A percentile compares a stretch with the other conserved stretches of the same genome.
phyloP scores from a whole-genome alignment of 192 early-diverging fungal species.

The Backusella luteola region DNA sequence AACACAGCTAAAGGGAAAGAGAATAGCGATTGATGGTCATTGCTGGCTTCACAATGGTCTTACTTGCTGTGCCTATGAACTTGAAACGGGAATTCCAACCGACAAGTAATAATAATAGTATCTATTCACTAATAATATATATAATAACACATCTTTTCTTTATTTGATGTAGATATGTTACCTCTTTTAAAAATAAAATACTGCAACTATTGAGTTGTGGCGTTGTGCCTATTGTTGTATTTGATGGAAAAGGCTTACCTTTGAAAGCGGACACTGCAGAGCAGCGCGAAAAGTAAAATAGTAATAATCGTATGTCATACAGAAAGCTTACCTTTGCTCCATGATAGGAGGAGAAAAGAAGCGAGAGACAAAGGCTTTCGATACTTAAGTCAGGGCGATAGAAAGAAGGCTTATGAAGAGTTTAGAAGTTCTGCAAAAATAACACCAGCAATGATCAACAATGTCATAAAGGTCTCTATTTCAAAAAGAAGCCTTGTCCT shows the following conservation, averaged over 20 bases:
- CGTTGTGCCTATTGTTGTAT: constrained; percentile 85
- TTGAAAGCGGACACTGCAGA: constrained; percentile 77
- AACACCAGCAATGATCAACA: neutral
- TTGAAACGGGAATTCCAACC: constrained; percentile 68
- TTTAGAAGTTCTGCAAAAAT: neutral
- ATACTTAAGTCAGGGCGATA: neutral
- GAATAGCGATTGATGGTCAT: constrained; percentile 90
- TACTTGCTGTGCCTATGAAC: constrained; percentile 80
- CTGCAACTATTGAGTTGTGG: constrained; percentile 68
- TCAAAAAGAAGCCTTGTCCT: neutral
- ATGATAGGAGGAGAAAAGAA: neutral
- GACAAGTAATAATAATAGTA: constrained; percentile 46
- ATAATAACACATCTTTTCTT: neutral
- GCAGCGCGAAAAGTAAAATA: constrained; percentile 55
- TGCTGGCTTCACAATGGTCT: constrained; percentile 94
- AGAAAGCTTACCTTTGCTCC: neutral
- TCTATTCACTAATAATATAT: neutral
- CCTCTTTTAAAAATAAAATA: constrained; percentile 77
- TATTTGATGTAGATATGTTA: constrained; percentile 65
- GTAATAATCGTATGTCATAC: neutral
- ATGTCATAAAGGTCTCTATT: constrained; percentile 11
- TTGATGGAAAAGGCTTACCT: constrained; percentile 91
- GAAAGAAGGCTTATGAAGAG: neutral
- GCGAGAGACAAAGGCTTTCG: neutral
- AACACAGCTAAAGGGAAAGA: constrained; percentile 64